phyloP scores from a whole-genome alignment of 2,329 filamentous ascomycete genomes.

The Sarocladium strictum region DNA sequence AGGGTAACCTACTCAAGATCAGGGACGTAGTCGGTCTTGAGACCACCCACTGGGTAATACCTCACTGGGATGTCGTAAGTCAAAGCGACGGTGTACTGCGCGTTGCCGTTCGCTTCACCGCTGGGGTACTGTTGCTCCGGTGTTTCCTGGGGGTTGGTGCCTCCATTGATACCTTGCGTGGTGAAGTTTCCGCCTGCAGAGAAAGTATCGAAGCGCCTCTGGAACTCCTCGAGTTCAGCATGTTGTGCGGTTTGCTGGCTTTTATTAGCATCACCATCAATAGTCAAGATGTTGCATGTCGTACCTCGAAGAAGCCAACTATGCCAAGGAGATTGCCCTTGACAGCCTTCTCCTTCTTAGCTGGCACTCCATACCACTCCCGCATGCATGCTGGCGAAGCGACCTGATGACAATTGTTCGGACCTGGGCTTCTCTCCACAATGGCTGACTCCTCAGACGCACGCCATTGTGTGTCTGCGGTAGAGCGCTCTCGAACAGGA shows the following conservation, averaged over 20 bases:
- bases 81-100: constrained; percentile 29
- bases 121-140: constrained; percentile 23
- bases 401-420: constrained; percentile 27
- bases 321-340: constrained; percentile 62
- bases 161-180: constrained; percentile 50
- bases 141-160: constrained; percentile 38
- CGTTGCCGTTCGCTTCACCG: constrained; percentile 32
- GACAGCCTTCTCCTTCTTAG: constrained; percentile 47
- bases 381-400: constrained; percentile 39
- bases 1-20: constrained; percentile 27
- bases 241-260: constrained; percentile 43
- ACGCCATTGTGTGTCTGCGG: not conserved
- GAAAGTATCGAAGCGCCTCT: constrained; percentile 46
- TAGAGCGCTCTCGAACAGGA: not conserved
- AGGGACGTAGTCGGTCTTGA: constrained; percentile 22
- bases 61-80: constrained; percentile 27
- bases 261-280: constrained; percentile 8
- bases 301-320: constrained; percentile 32
- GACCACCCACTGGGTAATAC: constrained; percentile 26
- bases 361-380: constrained; percentile 36
- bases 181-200: constrained; percentile 49
- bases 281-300: not conserved
- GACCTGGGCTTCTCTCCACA: constrained; percentile 4
- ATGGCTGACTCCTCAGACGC: not conserved
- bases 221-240: constrained; percentile 50